Evolutionary conservation across 2,329 filamentous ascomycete genomes (phyloP).

Genomic region (Aspergillus sp.): DNA sequence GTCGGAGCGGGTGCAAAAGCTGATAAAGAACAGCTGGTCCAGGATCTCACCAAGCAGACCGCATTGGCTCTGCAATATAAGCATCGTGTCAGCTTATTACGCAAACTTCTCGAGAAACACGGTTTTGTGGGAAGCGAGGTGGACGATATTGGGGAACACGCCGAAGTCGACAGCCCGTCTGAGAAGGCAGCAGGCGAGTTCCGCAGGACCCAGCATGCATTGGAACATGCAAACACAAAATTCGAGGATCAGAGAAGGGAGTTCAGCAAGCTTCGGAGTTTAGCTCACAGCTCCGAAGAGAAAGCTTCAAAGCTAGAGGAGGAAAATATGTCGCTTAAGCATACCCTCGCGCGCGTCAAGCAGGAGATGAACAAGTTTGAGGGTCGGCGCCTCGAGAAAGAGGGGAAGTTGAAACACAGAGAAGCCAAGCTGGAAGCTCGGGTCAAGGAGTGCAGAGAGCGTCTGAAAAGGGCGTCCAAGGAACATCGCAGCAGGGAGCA

Average conservation of each 20-base stretch:
- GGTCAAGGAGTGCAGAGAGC: slow-evolving; percentile 33
- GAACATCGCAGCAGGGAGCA: slow-evolving; percentile 30
- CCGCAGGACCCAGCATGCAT: slow-evolving; percentile 23
- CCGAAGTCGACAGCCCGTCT: slow-evolving; percentile 10
- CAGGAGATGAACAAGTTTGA: slow-evolving; percentile 35
- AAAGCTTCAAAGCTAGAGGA: slow-evolving; percentile 32
- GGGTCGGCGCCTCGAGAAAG: slow-evolving; percentile 33
- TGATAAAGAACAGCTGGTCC: slow-evolving; percentile 33
- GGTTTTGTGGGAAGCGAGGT: slow-evolving; percentile 26
- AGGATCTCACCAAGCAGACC: slow-evolving; percentile 36
- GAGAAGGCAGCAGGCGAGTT: slow-evolving; percentile 18
- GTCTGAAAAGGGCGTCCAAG: slow-evolving; percentile 24
- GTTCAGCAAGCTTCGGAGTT: slow-evolving; percentile 23
- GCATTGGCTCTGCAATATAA: slow-evolving; percentile 37
- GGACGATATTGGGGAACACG: slow-evolving; percentile 12
- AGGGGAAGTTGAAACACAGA: slow-evolving; percentile 32
- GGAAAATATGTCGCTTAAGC: slow-evolving; percentile 34
- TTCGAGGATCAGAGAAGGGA: slow-evolving; percentile 27
- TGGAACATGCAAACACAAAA: slow-evolving; percentile 25
- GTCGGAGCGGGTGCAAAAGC: slow-evolving; percentile 19
- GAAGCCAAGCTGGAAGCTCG: slow-evolving; percentile 32
- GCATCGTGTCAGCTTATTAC: slow-evolving; percentile 30
- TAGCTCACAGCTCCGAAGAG: slow-evolving; percentile 31
- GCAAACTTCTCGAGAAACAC: slow-evolving; percentile 29
- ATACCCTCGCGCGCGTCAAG: slow-evolving; percentile 32